Evolutionary conservation across 2,329 filamentous ascomycete genomes (phyloP).

Genomic region (Neofusicoccum ribis): DNA sequence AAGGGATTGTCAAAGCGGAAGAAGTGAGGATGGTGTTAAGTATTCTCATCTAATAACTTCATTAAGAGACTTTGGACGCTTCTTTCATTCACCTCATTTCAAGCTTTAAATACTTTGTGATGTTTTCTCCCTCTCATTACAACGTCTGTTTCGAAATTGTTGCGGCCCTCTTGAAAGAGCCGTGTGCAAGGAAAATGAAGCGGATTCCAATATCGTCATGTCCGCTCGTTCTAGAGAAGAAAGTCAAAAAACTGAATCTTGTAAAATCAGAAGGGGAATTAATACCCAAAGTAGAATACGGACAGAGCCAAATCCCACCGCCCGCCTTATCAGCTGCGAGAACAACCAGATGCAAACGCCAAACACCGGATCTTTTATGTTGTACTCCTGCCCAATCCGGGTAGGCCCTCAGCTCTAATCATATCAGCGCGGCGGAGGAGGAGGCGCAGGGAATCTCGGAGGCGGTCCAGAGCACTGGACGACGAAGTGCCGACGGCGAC

Average conservation of each 20-base stretch:
- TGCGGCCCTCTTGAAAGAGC: no score
- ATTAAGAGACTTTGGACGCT: background rate
- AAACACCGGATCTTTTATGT: background rate
- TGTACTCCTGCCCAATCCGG: background rate
- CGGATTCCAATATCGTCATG: no score
- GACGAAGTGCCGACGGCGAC: background rate
- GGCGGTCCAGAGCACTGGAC: background rate
- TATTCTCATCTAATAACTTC: background rate
- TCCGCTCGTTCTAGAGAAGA: no score
- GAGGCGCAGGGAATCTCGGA: background rate
- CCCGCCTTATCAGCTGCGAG: no score
- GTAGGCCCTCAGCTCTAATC: background rate
- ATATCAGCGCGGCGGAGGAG: background rate
- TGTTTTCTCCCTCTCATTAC: background rate
- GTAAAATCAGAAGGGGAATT: no score
- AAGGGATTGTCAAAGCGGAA: conserved; percentile 34
- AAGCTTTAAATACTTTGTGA: background rate
- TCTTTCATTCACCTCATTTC: background rate
- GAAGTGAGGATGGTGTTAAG: background rate
- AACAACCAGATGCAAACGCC: no score
- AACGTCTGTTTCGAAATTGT: background rate
- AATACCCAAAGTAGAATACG: background rate
- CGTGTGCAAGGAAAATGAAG: no score
- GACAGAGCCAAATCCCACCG: background rate
- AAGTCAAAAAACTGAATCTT: no score